Evolutionary conservation across 441 rosid species (phyloP).

Genomic region (Jatropha podagrica): DNA sequence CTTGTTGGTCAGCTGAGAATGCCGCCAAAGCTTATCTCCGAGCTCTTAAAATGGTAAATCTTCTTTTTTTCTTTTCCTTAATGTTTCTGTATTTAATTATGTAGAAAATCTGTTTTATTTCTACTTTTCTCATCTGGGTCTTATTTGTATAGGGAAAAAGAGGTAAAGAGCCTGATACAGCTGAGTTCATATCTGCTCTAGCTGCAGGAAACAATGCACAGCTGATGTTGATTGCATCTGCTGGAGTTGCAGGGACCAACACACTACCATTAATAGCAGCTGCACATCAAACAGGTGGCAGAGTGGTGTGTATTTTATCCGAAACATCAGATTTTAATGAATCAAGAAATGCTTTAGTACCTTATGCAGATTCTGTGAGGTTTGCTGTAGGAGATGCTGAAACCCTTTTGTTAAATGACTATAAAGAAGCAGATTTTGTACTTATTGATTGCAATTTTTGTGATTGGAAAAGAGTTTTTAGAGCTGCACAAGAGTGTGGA

Average conservation of each 20-base stretch:
- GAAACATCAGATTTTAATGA: slow-evolving; percentile 9
- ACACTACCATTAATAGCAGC: slow-evolving; percentile 43
- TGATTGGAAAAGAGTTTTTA: slow-evolving; percentile 21
- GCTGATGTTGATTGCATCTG: slow-evolving; percentile 40
- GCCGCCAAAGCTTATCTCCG: slow-evolving; percentile 56
- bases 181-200: slow-evolving; percentile 49
- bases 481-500: slow-evolving; percentile 31
- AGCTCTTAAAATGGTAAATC: slow-evolving; percentile 42
- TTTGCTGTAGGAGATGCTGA: slow-evolving; percentile 37
- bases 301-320: slow-evolving; percentile 33
- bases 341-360: slow-evolving; percentile 26
- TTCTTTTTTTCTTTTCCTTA: no score
- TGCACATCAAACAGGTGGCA: slow-evolving; percentile 46
- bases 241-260: slow-evolving; percentile 25
- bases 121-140: background rate
- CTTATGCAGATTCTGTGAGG: slow-evolving; percentile 25
- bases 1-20: slow-evolving; percentile 54
- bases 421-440: slow-evolving; percentile 42
- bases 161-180: slow-evolving; percentile 47
- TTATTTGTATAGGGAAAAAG: slow-evolving; percentile 33
- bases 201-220: slow-evolving; percentile 49
- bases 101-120: background rate
- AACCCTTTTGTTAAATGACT: slow-evolving; percentile 28
- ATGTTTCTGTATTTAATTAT: background rate
- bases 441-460: slow-evolving; percentile 42